Evolutionary conservation across 2,329 filamentous ascomycete genomes (phyloP), one percentile per base, ranked within the genome.

Genomic region (Aulographum hederae): DNA sequence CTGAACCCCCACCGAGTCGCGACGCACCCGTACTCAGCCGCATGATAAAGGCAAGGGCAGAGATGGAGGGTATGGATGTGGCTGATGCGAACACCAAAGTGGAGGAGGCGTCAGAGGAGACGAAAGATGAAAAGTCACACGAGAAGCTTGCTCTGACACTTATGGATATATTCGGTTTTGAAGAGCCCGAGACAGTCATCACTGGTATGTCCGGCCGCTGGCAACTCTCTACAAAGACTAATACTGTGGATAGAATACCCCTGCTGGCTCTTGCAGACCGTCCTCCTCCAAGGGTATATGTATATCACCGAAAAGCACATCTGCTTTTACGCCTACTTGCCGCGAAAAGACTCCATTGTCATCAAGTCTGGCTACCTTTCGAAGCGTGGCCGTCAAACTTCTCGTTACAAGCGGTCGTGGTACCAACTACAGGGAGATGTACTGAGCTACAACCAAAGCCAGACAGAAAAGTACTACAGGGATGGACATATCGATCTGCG

Each of bases 251-350:
- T 51, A 71, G 86, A 95, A 58, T 94, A 91, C 49, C 79, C 84
- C 6, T 95, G 86, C 56, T 94, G 82, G 74, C 60, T 95, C 25
- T 58, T 95, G 20, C 84, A 94, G 50, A 93, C 78, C 46, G 82
- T 93, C 28, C 61, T 95, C 18, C 65, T 95, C 6, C 84, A 94
- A 48, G 89, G 89, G 4, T 94, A 89, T 50, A 76, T 98, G 67
- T 95, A 95, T 56, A 80, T 98, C 46, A 95, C 89, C 0, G 65
- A 78, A 38, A 78, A 76, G 43, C 89, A 98, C 49, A 78, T 95
- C 38, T 94, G 85, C 56, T 98, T 95, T 52, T 95, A 94, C 49
- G 84, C 89, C 25, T 94, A 94, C 49, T 66, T 95, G n/a, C 84
- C 84, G 5, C 91, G 85, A 61, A 93, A 89, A 63, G 72, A 78